Conservation (phyloP, 1,284 basidiomycete genomes). For the Malassezia nana region DNA sequence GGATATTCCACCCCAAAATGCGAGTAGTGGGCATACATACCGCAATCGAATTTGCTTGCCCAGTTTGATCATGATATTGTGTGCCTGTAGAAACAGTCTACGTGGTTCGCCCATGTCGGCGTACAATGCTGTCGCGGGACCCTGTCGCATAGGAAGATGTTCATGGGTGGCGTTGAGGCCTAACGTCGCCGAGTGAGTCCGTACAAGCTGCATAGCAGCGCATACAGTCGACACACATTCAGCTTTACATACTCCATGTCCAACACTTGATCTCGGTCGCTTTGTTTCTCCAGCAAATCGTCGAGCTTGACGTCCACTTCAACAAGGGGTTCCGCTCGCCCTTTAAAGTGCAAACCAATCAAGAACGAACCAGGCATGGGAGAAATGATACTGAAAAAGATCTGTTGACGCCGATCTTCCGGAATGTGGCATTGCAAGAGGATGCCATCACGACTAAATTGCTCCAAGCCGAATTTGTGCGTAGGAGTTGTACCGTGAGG, state of each 20-base stretch:
- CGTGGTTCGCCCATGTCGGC: not conserved
- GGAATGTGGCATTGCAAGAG: constrained; percentile 98
- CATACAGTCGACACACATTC: constrained; percentile 87
- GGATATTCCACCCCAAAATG: constrained; percentile 14
- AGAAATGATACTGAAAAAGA: constrained; percentile 96
- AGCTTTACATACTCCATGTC: constrained; percentile 96
- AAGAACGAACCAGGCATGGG: constrained; percentile 97
- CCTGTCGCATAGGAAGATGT: not conserved
- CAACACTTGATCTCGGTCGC: constrained; percentile 88
- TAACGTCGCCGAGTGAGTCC: not conserved
- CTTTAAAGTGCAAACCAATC: constrained; percentile 96
- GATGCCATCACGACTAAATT: constrained; percentile 74
- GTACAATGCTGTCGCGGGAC: not conserved
- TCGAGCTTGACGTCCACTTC: constrained; percentile 99
- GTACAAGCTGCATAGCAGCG: constrained; percentile 51
- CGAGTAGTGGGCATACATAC: constrained; percentile 14
- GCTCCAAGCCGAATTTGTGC: not conserved
- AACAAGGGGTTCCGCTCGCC: constrained; percentile 94
- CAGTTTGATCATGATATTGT: not conserved
- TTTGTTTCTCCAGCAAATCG: constrained; percentile 94
- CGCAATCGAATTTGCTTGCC: constrained; percentile 17
- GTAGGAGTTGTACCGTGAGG: not conserved
- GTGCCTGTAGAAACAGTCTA: not conserved
- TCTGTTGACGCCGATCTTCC: constrained; percentile 82
- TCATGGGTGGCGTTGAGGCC: not conserved